Evolutionary conservation across 805 yeast species (phyloP), one percentile per base, ranked within the genome.

Genomic region (Scheffersomyces lignosus): DNA sequence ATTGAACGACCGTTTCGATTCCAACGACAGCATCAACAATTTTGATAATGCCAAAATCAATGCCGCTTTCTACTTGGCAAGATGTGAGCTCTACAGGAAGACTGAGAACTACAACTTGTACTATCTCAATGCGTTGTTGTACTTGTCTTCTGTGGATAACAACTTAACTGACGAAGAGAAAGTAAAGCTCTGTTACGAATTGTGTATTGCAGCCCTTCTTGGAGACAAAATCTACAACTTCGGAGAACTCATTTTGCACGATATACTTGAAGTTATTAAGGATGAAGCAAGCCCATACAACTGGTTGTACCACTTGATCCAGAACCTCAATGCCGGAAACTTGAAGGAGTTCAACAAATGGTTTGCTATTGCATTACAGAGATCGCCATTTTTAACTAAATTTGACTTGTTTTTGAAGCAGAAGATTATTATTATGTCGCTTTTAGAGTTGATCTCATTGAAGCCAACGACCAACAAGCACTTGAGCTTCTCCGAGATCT

Each of bases 141-240:
- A 82, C 58, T 71, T 93, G 45, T 90, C 96, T 4, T 83, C 95
- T 33, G 70, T 87, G 35, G 74, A 66, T 15, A 62, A 62, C 17
- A 62, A 60, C 28, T 58, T 80, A 38, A 47, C 70, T 8, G 56
- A 59, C 14, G 66, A 62, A 23, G 64, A 60, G 29, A 43, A 48
- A 36, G 58, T 70, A 37, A 39, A 37, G 23, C 51, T 69, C 35
- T 66, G 72, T 43, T 80, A 81, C 52, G 95, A 91, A 48, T 76
- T 91, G 48, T 76, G 91, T 41, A 72, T 88, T 31, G 81, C 96
- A 22, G 98, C 97, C 0, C 68, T 93, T 41, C 72, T 91, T 50
- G 98, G 97, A 33, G 96, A 89, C 56, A 81, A 78, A 53, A 87
- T 91, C 50, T 93, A 88, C 71, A 93, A 91, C 66, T 93, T 93